Evolutionary conservation across 1,139 yeast species (phyloP).

Genomic region (Candida sojae): DNA sequence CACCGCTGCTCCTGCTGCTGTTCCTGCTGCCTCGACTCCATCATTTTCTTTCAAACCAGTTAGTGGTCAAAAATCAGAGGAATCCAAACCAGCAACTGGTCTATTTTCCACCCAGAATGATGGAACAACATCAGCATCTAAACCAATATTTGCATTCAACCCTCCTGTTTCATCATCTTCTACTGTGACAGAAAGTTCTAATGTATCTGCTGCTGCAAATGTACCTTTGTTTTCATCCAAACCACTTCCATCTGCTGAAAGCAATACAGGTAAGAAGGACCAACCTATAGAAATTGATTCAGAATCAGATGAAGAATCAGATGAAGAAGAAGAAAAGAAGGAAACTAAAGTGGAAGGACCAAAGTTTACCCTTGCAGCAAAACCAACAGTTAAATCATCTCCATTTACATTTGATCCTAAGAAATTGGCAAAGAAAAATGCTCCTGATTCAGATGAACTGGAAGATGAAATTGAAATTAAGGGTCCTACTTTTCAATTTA

Average conservation of each 20-base stretch:
- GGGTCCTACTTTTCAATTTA: conserved; percentile 65
- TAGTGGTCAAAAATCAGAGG: background rate
- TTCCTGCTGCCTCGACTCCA: background rate
- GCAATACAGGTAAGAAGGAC: conserved; percentile 11
- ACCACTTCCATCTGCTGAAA: conserved; percentile 1
- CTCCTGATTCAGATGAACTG: conserved; percentile 45
- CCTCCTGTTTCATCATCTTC: conserved; percentile 2
- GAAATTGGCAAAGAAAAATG: conserved; percentile 33
- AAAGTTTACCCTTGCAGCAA: conserved; percentile 49
- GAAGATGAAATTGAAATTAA: conserved; percentile 60
- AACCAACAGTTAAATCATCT: conserved; percentile 58
- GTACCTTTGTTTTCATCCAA: conserved; percentile 2
- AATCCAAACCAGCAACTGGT: background rate
- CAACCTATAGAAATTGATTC: conserved; percentile 11
- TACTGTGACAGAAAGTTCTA: background rate
- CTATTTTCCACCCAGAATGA: conserved; percentile 7
- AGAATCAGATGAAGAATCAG: conserved; percentile 36
- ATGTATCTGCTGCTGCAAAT: conserved; percentile 1
- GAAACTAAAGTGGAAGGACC: conserved; percentile 67
- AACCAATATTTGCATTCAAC: conserved; percentile 7
- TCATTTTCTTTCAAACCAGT: conserved; percentile 4
- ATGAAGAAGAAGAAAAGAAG: conserved; percentile 34
- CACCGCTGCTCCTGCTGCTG: background rate
- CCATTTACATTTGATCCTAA: conserved; percentile 60
- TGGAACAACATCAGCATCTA: background rate